A percentile compares a stretch with the other conserved stretches of the same genome.
Evolutionary conservation across 768 basidiomycete species (phyloP).

Genomic region (Multifurca ochricompacta): DNA sequence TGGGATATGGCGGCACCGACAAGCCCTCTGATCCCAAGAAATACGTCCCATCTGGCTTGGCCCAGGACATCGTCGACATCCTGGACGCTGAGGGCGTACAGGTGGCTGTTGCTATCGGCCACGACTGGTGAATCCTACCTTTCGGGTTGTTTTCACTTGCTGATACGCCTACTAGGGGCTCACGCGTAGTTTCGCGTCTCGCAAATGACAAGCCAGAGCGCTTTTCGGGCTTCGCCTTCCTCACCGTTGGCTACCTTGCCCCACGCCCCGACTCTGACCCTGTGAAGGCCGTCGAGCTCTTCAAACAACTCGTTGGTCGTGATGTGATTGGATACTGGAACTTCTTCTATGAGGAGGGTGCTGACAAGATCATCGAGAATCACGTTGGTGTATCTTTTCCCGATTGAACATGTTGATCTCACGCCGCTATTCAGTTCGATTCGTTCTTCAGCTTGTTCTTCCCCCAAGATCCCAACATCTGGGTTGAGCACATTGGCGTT

Average conservation of each 20-base stretch:
- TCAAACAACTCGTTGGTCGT: conserved; percentile 28
- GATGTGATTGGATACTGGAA: conserved; percentile 39
- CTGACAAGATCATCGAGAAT: conserved; percentile 28
- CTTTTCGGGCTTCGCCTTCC: conserved; percentile 35
- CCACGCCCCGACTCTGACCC: conserved; percentile 26
- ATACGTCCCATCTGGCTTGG: conserved; percentile 25
- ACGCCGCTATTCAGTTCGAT: conserved; percentile 22
- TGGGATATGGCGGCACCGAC: conserved; percentile 39
- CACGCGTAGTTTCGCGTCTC: conserved; percentile 29
- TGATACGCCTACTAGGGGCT: conserved; percentile 30
- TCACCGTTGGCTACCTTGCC: conserved; percentile 30
- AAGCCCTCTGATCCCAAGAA: conserved; percentile 29
- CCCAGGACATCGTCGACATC: conserved; percentile 28
- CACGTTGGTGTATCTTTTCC: conserved; percentile 25
- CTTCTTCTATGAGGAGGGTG: conserved; percentile 29
- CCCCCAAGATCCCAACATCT: conserved; percentile 27
- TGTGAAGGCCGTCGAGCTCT: conserved; percentile 24
- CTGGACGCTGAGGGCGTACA: conserved; percentile 25
- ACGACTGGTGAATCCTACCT: conserved; percentile 28
- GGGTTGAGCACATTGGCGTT: conserved; percentile 28
- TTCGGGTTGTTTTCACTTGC: background rate
- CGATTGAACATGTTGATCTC: background rate
- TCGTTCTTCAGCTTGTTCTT: conserved; percentile 33
- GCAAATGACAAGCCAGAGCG: conserved; percentile 34
- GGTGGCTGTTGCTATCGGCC: conserved; percentile 27